Conservation (phyloP, 2,329 filamentous ascomycete genomes). For the Trichoderma sp. region DNA sequence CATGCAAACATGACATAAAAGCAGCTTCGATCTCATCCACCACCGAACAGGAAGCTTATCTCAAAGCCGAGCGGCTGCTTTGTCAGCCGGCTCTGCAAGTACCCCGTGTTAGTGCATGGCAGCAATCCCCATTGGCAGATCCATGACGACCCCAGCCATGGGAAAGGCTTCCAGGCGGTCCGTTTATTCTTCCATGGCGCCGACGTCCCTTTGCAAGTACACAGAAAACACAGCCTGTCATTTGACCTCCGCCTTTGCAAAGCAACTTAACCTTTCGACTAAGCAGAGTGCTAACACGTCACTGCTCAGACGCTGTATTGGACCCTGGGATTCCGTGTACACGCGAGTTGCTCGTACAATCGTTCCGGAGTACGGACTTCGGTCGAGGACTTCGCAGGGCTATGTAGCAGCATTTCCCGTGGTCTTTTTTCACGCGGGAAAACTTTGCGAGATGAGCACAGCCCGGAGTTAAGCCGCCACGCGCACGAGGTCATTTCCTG, state of each 20-base stretch:
- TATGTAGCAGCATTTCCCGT: background rate
- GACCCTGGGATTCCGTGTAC: background rate
- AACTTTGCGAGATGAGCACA: background rate
- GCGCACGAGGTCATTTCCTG: background rate
- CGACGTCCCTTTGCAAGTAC: background rate
- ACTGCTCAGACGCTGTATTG: background rate
- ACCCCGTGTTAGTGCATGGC: conserved; percentile 13
- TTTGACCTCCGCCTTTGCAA: background rate
- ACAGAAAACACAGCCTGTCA: background rate
- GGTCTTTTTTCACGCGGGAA: background rate
- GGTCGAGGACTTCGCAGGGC: background rate
- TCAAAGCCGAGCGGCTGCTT: background rate
- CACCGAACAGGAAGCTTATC: background rate
- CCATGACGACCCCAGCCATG: background rate
- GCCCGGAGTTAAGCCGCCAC: conserved; percentile 7
- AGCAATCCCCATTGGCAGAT: background rate
- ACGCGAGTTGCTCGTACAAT: background rate
- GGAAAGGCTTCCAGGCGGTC: background rate
- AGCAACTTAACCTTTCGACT: background rate
- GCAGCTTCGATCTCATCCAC: background rate
- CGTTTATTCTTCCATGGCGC: conserved; percentile 2
- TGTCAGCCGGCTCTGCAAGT: background rate
- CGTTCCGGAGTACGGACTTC: background rate
- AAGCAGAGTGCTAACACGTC: background rate
- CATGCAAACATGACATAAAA: background rate